A percentile compares a stretch with the other conserved stretches of the same genome.
These are phyloP conservation scores for Umbilicaria muhlenbergii DNA, from an alignment of 495 filamentous ascomycete genomes.

Conservation along the genomic window DNA sequence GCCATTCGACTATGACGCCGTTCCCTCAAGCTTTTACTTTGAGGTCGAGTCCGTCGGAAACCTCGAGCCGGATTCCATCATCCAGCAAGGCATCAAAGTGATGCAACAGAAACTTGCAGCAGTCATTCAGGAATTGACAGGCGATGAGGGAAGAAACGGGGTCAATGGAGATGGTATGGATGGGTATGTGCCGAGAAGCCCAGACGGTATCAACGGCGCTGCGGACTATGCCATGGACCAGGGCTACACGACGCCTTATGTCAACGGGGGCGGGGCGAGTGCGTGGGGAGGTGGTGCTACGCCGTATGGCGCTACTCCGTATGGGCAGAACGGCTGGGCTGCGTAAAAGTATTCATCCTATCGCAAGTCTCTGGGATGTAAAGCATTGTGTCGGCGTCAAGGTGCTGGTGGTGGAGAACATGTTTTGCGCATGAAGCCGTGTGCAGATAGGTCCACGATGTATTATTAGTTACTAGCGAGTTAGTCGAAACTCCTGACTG, in stretches of 20 bases:
- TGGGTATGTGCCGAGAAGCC: constrained; percentile 45
- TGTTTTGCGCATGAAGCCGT: no score
- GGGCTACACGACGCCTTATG: constrained; percentile 66
- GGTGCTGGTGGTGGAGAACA: background rate
- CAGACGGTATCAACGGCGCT: constrained; percentile 40
- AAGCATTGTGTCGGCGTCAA: constrained; percentile 1
- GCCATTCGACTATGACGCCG: constrained; percentile 80
- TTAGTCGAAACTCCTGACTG: no score
- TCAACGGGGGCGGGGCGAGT: constrained; percentile 40
- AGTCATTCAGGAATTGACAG: constrained; percentile 58
- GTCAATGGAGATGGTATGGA: constrained; percentile 31
- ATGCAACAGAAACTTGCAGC: constrained; percentile 78
- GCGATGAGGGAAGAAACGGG: constrained; percentile 32
- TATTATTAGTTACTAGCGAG: no score
- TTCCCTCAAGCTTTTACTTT: constrained; percentile 72
- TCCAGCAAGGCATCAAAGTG: constrained; percentile 77
- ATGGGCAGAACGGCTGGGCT: constrained; percentile 23
- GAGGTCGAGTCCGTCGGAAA: constrained; percentile 83
- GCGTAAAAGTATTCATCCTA: background rate
- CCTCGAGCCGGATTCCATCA: constrained; percentile 71
- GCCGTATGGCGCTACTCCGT: constrained; percentile 47
- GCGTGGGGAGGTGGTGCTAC: constrained; percentile 61
- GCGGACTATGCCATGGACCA: constrained; percentile 39
- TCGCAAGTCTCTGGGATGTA: background rate
- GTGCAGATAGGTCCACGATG: no score